Base-by-base conservation (phyloP, 352 stramenopile species). In the Pythium biforme region DNA sequence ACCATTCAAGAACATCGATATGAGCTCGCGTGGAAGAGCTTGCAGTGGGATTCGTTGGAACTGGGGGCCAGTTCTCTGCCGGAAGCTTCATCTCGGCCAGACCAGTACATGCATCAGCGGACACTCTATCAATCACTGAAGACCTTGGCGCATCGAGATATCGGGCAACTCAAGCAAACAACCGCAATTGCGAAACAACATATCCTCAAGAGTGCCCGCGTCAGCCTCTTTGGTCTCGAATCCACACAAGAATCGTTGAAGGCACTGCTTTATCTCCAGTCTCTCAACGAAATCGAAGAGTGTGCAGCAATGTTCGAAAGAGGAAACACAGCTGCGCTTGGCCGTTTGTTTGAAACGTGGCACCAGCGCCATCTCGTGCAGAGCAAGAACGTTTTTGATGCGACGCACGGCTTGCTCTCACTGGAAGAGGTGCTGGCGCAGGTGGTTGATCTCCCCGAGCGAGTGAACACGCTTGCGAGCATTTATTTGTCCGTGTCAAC, bases 1-100 rank as follows among this genome's bases (percentile, higher is more conserved):
- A 63, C 66, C 64, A 54, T 79, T 11, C 60, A 77, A 12, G 75
- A 92, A 41, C 74, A 89, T 62, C 81, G 83, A 27, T 96, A 88
- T 59, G 76, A 93, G 55, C 63, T 90, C 22, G 83, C 85, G 1
- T 96, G 87, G 87, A 90, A 87, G 49, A 83, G 62, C 33, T 62
- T 92, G 60, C 85, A 94, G 62, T 96, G 87, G 87, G 72, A 83
- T 25, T 64, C 63, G 7, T 54, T 79, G 23, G n/a, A 68, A 70
- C 19, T 69, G 40, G 39, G 29, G 52, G 41, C 23, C 27, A 17
- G 55, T 43, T 4, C 37, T 17, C n/a, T 17, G 14, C 6, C 37
- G n/a, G 37, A 43, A 43, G 15, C 12, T 43, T 14, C 17, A 43
- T 43, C 37, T 20, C 11, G 37, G 17, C n/a, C 37, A 14, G 37